Base-by-base conservation (phyloP, 2,329 filamentous ascomycete genomes). In the Teratosphaeriaceae sp. region DNA sequence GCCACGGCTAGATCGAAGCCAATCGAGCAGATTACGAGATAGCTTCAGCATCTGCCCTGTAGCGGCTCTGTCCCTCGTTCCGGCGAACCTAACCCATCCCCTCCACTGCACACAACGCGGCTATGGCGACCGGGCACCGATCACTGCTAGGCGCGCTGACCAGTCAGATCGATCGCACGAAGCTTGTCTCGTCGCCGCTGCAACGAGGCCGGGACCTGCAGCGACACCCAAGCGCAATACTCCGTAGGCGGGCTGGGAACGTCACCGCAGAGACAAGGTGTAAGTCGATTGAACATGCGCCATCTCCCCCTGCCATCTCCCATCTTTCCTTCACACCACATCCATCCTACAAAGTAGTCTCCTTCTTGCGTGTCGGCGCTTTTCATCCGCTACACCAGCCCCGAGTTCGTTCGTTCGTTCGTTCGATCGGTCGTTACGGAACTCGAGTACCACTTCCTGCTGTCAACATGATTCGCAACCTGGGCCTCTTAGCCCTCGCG, bases 401-500 rank as follows among this genome's bases (percentile, higher is more conserved):
- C n/a, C 11, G 22, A 4, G 19, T 38, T 19, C 31, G 13, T 19
- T 34, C 15, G n/a, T 34, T 19, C 20, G 31, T 18, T 34, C 31
- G 31, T 3, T 18, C 15, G 24, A 34, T 6, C 31, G 5, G 9
- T 34, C 31, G 31, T 23, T 23, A 23, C 20, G 15, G 22, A 23
- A 15, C 12, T 13, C 5, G 6, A 5, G 13, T 9, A 7, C 20
- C 31, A 35, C 31, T 13, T n/a, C 24, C 35, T n/a, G 35, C 22
- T 38, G 4, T 15, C 9, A 38, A 8, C 37, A 39, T 39, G 37
- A n/a, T 18, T 39, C 37, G 37, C 37, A 39, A 30, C 24, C 13
- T 39, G 12, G 22, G 15, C 37, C 16, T 39, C 13, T n/a, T 39
- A 15, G 37, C 23, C 37, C 16, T 39, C 16, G 37, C 16, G 3